Percentiles rank a stretch among this genome's conserved stretches.
Evolutionary conservation across 345 rosid species (phyloP).

Genomic region (Eucalyptus cloeziana): DNA sequence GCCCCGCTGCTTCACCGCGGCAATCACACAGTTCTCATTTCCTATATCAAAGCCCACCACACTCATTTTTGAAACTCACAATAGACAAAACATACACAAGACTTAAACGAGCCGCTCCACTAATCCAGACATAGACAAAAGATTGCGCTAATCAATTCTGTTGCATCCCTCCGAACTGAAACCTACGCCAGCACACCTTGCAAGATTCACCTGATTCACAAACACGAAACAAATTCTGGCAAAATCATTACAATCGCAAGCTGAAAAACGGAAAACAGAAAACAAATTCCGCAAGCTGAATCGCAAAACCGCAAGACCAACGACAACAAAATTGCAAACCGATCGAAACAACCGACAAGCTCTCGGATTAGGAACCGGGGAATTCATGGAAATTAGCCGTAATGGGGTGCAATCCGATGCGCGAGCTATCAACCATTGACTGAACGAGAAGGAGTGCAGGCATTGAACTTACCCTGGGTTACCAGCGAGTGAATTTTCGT

Average conservation of each 20-base stretch:
- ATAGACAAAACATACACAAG: background rate
- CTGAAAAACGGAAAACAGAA: background rate
- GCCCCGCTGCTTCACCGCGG: conserved; percentile 41
- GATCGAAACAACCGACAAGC: background rate
- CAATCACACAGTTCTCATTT: conserved; percentile 45
- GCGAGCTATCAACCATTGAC: background rate
- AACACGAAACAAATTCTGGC: background rate
- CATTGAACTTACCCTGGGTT: background rate
- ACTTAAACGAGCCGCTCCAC: background rate
- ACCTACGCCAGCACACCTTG: background rate
- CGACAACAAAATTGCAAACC: background rate
- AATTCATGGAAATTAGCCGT: background rate
- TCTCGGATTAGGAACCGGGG: background rate
- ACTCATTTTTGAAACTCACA: conserved; percentile 23
- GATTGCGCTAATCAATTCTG: background rate
- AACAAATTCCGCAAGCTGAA: background rate
- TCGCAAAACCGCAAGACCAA: background rate
- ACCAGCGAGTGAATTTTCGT: background rate
- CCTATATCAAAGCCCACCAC: conserved; percentile 52
- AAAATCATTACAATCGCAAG: background rate
- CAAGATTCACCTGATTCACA: background rate
- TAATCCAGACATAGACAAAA: background rate
- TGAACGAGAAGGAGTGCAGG: background rate
- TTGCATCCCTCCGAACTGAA: background rate
- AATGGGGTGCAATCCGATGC: background rate